These are phyloP conservation scores for Blastocystis sp. DNA, from an alignment of 352 stramenopile genomes.

Conservation along the genomic window DNA sequence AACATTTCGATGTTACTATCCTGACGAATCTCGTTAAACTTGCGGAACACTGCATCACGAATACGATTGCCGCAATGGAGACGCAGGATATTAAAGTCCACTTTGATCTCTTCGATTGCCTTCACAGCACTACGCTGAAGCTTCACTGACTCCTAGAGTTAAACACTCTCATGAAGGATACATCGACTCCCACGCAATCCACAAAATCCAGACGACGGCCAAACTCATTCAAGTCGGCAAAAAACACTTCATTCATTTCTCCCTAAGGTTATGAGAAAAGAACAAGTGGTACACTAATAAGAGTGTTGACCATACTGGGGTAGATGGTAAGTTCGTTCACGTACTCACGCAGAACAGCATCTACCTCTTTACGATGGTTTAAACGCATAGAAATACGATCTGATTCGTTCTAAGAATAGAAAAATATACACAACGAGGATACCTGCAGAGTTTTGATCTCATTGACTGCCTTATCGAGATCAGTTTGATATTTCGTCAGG, in stretches of 20 bases:
- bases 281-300: background rate
- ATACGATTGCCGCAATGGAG: slow-evolving; percentile 34
- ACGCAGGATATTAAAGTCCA: slow-evolving; percentile 24
- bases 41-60: slow-evolving; percentile 7
- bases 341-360: background rate
- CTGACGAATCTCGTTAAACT: background rate
- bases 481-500: slow-evolving; percentile 2
- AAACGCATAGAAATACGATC: slow-evolving; percentile 14
- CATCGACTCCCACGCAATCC: slow-evolving; percentile 33
- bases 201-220: background rate
- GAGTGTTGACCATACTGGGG: background rate
- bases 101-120: background rate
- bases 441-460: slow-evolving; percentile 20
- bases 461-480: background rate
- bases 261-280: background rate
- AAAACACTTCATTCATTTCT: slow-evolving; percentile 33
- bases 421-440: background rate
- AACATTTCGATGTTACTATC: slow-evolving; percentile 52
- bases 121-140: background rate
- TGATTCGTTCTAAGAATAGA: background rate
- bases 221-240: background rate
- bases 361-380: background rate
- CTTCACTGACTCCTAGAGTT: background rate
- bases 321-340: slow-evolving; percentile 4
- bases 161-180: background rate